Evolutionary conservation across 2,329 filamentous ascomycete species (phyloP).

Genomic region (Aureobasidium sp.): DNA sequence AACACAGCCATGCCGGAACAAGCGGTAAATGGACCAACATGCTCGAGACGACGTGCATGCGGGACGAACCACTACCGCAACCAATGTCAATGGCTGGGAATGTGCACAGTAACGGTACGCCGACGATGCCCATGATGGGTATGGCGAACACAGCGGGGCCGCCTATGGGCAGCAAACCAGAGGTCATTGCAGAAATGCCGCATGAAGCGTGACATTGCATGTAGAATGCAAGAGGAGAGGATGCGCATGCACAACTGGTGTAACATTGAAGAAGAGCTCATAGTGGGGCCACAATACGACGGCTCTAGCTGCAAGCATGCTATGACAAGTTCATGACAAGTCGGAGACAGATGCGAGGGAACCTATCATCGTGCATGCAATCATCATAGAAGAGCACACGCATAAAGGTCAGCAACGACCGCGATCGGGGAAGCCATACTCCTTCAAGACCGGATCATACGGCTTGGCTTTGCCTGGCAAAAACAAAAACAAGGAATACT

Average conservation of each 20-base stretch:
- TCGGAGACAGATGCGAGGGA: background rate
- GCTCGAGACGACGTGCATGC: constrained; percentile 93
- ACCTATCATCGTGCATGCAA: background rate
- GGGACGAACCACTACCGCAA: constrained; percentile 65
- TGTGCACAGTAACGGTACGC: background rate
- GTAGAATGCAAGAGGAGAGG: background rate
- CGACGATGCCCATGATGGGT: constrained; percentile 1
- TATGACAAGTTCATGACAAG: background rate
- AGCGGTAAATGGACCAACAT: constrained; percentile 99
- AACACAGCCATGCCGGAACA: constrained; percentile 92
- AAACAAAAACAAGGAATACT: too few relatives aligned
- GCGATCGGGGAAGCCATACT: background rate
- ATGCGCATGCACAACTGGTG: background rate
- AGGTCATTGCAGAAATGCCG: constrained; percentile 16
- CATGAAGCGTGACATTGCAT: constrained; percentile 16
- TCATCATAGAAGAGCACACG: background rate
- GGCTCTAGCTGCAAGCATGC: background rate
- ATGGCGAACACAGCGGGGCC: constrained; percentile 2
- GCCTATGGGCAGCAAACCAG: constrained; percentile 10
- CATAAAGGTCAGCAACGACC: background rate
- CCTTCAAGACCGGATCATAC: background rate
- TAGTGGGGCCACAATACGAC: background rate
- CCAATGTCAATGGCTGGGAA: constrained; percentile 13
- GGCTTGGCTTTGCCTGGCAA: background rate
- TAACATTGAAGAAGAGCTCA: background rate